Evolutionary conservation across 805 yeast species (phyloP), one percentile per base, ranked within the genome.

Genomic region (Candida sphagnicola): DNA sequence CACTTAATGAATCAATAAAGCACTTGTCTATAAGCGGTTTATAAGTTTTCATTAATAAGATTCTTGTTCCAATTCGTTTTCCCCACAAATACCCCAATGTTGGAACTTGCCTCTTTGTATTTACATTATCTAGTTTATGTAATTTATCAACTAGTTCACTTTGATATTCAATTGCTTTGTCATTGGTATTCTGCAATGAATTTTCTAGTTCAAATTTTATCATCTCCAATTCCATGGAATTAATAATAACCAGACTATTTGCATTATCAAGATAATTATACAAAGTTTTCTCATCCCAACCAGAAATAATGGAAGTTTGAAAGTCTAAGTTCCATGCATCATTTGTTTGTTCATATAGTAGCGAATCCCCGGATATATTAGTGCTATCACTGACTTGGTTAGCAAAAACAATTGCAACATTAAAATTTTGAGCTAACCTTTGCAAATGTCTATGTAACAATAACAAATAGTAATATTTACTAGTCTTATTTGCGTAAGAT

Each of bases 351-450:
- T 38, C 43, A 18, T 49, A 49, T 21, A 25, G 43, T 13, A 31
- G 33, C 13, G 37, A 25, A 8, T 31, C 35, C 6, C 35, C 26
- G 18, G 35, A 4, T 5, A 13, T 19, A 18, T 53, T 59, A 1
- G 77, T 72, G 41, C 74, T 72, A 50, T 84, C 91, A 29, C 89
- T 75, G 1, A 89, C 87, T 57, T 90, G 96, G 50, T 90, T 89
- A 0, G 89, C 75, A 1, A 84, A 73, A 0, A 87, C 78, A 0
- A 90, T 59, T 0, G 95, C 84, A 4, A 85, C 52, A 16, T 72
- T 58, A 51, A 65, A 58, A 12, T 66, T 53, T 15, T 52, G 48
- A 0, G 88, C 80, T 17, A 84, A 43, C 8, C 57, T 50, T 8
- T 76, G 63, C 38, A 89, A 60, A 38, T 66, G 72, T 13, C 63